phyloP scores from a whole-genome alignment of 1,284 basidiomycete species.

The Cutaneotrichosporon sp. region DNA sequence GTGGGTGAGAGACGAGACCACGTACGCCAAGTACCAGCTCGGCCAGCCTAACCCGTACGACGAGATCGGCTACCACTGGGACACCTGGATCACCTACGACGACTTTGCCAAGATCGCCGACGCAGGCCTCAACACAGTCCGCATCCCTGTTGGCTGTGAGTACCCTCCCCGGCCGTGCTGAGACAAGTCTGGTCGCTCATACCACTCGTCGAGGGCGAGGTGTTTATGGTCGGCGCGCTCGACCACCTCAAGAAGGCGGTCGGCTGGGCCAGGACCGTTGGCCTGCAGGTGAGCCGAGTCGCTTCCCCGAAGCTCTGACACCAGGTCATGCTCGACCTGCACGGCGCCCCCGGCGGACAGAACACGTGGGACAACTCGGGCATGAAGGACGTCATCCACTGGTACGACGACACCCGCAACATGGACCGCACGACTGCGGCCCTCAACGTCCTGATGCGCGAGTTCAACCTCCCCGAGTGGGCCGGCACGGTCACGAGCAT shows the following conservation, averaged over 20 bases:
- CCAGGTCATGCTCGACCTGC: slow-evolving; percentile 61
- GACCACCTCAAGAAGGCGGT: slow-evolving; percentile 62
- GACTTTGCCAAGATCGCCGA: slow-evolving; percentile 63
- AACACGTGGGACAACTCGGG: slow-evolving; percentile 82
- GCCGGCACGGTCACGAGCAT: slow-evolving; percentile 48
- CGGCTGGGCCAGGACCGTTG: slow-evolving; percentile 72
- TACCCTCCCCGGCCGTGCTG: slow-evolving; percentile 40
- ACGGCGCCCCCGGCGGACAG: slow-evolving; percentile 81
- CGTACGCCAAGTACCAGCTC: slow-evolving; percentile 43
- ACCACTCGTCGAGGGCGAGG: slow-evolving; percentile 57
- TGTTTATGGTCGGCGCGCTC: slow-evolving; percentile 57
- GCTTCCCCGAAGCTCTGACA: background rate
- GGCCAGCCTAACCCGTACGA: slow-evolving; percentile 29
- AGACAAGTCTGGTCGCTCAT: slow-evolving; percentile 49
- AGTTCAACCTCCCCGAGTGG: slow-evolving; percentile 45
- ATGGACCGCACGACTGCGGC: slow-evolving; percentile 70
- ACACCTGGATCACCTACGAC: slow-evolving; percentile 54
- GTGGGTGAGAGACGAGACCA: slow-evolving; percentile 52
- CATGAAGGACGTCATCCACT: slow-evolving; percentile 64
- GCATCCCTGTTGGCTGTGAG: slow-evolving; percentile 67
- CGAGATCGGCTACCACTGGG: slow-evolving; percentile 48
- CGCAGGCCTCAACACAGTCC: slow-evolving; percentile 75
- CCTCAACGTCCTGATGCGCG: slow-evolving; percentile 62
- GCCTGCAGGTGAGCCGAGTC: slow-evolving; percentile 60
- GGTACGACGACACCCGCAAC: slow-evolving; percentile 69